Evolutionary conservation across 495 filamentous ascomycete genomes (phyloP).

Genomic region (Lophiotrema nucula): DNA sequence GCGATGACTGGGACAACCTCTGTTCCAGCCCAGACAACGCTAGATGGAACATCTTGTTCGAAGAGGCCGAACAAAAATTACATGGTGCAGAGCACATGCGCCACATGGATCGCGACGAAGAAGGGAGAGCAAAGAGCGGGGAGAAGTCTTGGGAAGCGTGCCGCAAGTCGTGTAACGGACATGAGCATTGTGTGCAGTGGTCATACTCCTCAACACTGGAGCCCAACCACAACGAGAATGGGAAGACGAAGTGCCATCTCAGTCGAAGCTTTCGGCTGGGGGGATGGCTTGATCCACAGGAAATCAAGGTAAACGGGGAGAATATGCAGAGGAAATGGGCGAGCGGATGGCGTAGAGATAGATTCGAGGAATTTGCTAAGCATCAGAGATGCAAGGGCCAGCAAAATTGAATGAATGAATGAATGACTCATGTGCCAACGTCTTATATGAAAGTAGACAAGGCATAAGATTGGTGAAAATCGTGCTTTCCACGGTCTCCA

Average conservation of each 20-base stretch:
- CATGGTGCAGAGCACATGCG: background rate
- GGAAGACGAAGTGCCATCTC: constrained; percentile 23
- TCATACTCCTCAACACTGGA: constrained; percentile 13
- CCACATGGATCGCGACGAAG: background rate
- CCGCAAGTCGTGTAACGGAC: constrained; percentile 5
- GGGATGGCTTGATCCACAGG: background rate
- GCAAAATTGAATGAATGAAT: constrained; percentile 1
- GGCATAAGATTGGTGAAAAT: too few relatives aligned
- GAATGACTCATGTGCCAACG: too few relatives aligned
- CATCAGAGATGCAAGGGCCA: constrained; percentile 9
- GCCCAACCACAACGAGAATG: constrained; percentile 24
- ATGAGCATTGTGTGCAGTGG: constrained; percentile 16
- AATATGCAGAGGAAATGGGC: background rate
- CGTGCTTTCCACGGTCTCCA: too few relatives aligned
- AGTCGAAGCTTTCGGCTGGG: constrained; percentile 21
- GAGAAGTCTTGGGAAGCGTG: constrained; percentile 19
- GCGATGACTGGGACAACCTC: constrained; percentile 31
- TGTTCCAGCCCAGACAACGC: constrained; percentile 15
- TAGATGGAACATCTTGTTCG: constrained; percentile 26
- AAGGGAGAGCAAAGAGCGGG: background rate
- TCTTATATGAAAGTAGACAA: too few relatives aligned
- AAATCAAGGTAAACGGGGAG: background rate
- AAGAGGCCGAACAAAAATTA: background rate
- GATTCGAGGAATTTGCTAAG: constrained; percentile 7
- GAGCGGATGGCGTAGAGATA: constrained; percentile 20